Evolutionary conservation across 495 filamentous ascomycete genomes (phyloP).

Genomic region (Glutinoglossum americanum): DNA sequence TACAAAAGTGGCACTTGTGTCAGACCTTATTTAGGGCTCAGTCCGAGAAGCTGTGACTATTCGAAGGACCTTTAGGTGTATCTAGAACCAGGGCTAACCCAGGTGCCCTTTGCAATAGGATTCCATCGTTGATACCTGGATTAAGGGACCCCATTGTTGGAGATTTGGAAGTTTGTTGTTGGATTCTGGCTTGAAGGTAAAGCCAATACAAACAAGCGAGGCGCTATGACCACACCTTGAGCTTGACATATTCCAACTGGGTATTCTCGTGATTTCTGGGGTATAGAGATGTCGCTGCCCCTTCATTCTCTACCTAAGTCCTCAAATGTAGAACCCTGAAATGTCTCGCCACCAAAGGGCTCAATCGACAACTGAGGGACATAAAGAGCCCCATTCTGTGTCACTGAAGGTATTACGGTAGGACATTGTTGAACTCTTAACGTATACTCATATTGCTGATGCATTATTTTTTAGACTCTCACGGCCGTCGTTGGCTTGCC

Average conservation of each 20-base stretch:
- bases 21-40: neutral
- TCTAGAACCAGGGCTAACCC: neutral
- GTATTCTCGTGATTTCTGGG: neutral
- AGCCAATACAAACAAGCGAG: neutral
- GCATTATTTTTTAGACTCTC: slow-evolving; percentile 14
- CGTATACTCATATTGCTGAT: neutral
- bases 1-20: slow-evolving; percentile 6
- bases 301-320: no score
- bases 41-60: neutral
- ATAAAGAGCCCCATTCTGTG: slow-evolving; percentile 64
- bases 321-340: no score
- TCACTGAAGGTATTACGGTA: slow-evolving; percentile 53
- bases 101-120: neutral
- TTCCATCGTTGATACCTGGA: neutral
- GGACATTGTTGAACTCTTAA: neutral
- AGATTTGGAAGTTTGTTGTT: neutral
- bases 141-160: neutral
- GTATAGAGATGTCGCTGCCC: no score
- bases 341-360: slow-evolving; percentile 9
- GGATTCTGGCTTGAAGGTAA: no score
- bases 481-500: slow-evolving; percentile 19
- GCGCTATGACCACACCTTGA: neutral
- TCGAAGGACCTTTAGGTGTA: neutral
- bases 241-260: neutral
- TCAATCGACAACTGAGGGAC: slow-evolving; percentile 30